Evolutionary conservation across 2,329 filamentous ascomycete species (phyloP).

Genomic region (Metarhizium robertsii): DNA sequence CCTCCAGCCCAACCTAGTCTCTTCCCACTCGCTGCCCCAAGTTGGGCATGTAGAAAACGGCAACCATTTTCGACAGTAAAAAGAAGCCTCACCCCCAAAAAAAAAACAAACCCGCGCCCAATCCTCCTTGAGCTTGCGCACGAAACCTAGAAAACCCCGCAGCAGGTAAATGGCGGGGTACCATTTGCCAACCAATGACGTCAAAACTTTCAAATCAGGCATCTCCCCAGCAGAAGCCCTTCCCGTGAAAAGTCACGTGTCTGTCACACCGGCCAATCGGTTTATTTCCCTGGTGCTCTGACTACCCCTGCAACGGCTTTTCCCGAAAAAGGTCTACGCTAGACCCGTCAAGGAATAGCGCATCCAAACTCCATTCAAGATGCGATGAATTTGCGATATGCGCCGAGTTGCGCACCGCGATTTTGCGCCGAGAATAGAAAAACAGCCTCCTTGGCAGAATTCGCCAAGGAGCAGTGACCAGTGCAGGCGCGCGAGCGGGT

Average conservation of each 20-base stretch:
- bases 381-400: background rate
- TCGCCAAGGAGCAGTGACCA: too few relatives aligned
- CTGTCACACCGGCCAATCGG: slow-evolving; percentile 4
- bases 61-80: too few relatives aligned
- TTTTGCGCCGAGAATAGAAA: too few relatives aligned
- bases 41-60: background rate
- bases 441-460: too few relatives aligned
- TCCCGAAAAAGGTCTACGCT: slow-evolving; percentile 1
- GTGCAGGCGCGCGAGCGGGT: too few relatives aligned
- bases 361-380: too few relatives aligned
- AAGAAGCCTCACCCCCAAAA: too few relatives aligned
- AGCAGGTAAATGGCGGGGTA: background rate
- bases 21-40: background rate
- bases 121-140: background rate
- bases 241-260: slow-evolving; percentile 6
- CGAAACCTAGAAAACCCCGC: background rate
- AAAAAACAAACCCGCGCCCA: too few relatives aligned
- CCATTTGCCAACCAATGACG: background rate
- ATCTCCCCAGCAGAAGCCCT: background rate
- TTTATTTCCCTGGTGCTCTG: background rate
- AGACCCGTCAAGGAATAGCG: background rate
- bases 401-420: background rate
- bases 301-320: slow-evolving; percentile 6
- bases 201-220: background rate
- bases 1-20: background rate